Percentiles rank a stretch among this genome's conserved stretches.
phyloP scores from a whole-genome alignment of 768 basidiomycete species.

The Lentinula raphanica region DNA sequence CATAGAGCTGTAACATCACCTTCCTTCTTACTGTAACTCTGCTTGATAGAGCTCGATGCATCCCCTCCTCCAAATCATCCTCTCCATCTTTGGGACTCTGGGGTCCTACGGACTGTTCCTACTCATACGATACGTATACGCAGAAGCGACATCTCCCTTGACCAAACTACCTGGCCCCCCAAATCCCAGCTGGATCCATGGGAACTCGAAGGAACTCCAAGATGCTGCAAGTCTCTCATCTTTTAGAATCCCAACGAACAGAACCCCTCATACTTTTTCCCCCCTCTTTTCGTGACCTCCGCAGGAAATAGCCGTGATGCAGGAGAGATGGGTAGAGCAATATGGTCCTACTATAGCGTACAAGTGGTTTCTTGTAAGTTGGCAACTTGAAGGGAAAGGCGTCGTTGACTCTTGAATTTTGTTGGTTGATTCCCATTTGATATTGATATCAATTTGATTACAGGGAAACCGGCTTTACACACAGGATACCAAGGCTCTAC shows the following conservation, averaged over 20 bases:
- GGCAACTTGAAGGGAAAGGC: too few species aligned
- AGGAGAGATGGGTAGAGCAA: conserved; percentile 29
- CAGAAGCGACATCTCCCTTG: background rate
- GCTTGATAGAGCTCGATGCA: background rate
- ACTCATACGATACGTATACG: background rate
- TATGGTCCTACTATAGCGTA: conserved; percentile 31
- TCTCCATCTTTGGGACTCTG: background rate
- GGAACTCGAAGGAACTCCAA: conserved; percentile 25
- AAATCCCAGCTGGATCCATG: conserved; percentile 25
- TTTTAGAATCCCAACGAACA: too few species aligned
- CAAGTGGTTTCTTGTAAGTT: conserved; percentile 27
- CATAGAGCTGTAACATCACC: background rate
- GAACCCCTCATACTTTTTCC: too few species aligned
- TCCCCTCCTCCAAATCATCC: background rate
- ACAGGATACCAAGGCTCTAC: conserved; percentile 39
- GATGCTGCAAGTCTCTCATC: conserved; percentile 16
- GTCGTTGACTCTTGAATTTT: too few species aligned
- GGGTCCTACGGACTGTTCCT: background rate
- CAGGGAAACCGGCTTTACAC: conserved; percentile 36
- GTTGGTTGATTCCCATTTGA: background rate
- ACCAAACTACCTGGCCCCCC: conserved; percentile 27
- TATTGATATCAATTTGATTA: too few species aligned
- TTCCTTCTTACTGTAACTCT: background rate
- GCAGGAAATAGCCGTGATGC: conserved; percentile 16
- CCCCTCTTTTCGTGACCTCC: too few species aligned